A percentile compares a stretch with the other conserved stretches of the same genome.
phyloP scores from a whole-genome alignment of 768 basidiomycete species.

The Mycena rosella region DNA sequence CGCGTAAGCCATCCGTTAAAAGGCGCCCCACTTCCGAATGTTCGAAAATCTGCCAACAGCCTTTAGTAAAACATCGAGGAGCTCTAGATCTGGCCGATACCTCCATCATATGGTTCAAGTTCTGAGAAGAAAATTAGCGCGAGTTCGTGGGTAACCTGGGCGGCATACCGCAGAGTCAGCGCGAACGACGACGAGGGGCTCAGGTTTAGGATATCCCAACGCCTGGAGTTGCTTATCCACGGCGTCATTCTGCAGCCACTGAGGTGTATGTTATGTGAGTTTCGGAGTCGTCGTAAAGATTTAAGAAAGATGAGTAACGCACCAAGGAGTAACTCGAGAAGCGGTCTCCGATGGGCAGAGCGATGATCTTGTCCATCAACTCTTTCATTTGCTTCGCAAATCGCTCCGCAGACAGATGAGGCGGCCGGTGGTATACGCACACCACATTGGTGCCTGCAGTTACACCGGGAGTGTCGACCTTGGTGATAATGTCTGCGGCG shows the following conservation, averaged over 20 bases:
- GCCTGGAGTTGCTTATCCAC: slow-evolving; percentile 26
- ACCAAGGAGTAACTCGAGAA: slow-evolving; percentile 20
- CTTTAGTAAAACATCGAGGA: slow-evolving; percentile 4
- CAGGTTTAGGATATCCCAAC: slow-evolving; percentile 22
- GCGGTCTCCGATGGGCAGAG: slow-evolving; percentile 9
- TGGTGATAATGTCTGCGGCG: slow-evolving; percentile 22
- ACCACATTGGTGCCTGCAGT: slow-evolving; percentile 13
- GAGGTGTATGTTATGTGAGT: neutral
- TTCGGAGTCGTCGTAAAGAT: neutral
- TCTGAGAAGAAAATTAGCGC: slow-evolving; percentile 12
- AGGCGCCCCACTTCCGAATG: slow-evolving; percentile 22
- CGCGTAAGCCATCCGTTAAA: slow-evolving; percentile 4
- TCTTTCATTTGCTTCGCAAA: slow-evolving; percentile 23
- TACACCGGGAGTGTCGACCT: slow-evolving; percentile 8
- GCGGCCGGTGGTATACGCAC: slow-evolving; percentile 17
- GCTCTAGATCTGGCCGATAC: slow-evolving; percentile 9
- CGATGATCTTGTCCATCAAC: slow-evolving; percentile 22
- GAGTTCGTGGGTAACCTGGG: neutral
- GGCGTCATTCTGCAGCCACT: slow-evolving; percentile 28
- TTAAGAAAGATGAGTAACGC: neutral
- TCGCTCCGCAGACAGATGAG: slow-evolving; percentile 10
- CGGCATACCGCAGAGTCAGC: slow-evolving; percentile 18
- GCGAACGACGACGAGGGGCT: slow-evolving; percentile 31
- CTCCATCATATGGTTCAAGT: slow-evolving; percentile 29
- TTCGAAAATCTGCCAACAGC: slow-evolving; percentile 24